Conservation (phyloP, 1,139 yeast genomes). For the Debaryomyces robertsiae region DNA sequence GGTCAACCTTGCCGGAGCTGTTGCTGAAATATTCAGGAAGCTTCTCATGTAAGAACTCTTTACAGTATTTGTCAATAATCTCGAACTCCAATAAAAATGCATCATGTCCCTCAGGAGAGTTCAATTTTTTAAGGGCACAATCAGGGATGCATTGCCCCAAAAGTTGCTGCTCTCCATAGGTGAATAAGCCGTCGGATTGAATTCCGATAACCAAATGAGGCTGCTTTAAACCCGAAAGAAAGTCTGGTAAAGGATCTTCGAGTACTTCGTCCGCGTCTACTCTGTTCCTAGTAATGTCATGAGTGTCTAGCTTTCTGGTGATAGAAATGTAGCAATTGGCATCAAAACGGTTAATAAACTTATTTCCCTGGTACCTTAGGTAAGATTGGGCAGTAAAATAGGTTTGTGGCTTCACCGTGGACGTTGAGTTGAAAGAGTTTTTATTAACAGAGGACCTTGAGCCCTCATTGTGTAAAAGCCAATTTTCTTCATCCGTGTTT, state of each 20-base stretch:
- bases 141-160: constrained; percentile 77
- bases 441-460: constrained; percentile 19
- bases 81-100: constrained; percentile 91
- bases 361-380: constrained; percentile 88
- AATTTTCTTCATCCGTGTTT: constrained; percentile 48
- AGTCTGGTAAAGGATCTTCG: constrained; percentile 46
- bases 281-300: constrained; percentile 85
- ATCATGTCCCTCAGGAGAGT: constrained; percentile 98
- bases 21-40: constrained; percentile 58
- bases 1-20: constrained; percentile 46
- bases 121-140: constrained; percentile 65
- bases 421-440: constrained; percentile 10
- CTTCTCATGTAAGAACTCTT: constrained; percentile 60
- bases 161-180: constrained; percentile 86
- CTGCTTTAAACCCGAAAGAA: constrained; percentile 56
- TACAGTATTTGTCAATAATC: constrained; percentile 70
- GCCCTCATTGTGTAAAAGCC: constrained; percentile 50
- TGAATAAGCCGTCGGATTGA: constrained; percentile 88
- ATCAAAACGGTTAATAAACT: constrained; percentile 86
- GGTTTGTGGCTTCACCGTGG: constrained; percentile 63
- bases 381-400: constrained; percentile 95
- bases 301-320: constrained; percentile 91
- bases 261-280: constrained; percentile 32
- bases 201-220: constrained; percentile 89
- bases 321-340: constrained; percentile 96